phyloP scores from a whole-genome alignment of 257 asterid species.

The Verbena officinalis region DNA sequence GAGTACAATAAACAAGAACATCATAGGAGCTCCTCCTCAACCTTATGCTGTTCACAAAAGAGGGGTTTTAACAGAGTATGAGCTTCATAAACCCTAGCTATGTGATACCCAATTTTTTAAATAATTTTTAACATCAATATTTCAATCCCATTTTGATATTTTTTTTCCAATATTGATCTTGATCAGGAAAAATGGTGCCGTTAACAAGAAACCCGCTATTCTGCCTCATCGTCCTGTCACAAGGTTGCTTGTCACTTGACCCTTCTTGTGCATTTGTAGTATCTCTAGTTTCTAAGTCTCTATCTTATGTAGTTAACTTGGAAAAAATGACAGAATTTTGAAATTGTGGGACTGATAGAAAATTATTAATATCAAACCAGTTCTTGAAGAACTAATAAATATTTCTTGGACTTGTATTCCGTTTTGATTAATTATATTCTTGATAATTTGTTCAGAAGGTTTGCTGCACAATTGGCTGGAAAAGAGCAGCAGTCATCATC shows the following conservation, averaged over 20 bases:
- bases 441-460: conserved; percentile 37
- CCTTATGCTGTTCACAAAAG: conserved; percentile 68
- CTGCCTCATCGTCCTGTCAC: conserved; percentile 76
- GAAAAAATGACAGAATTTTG: too few relatives aligned
- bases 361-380: background rate
- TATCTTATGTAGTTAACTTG: background rate
- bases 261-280: background rate
- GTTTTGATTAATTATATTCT: background rate
- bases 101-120: background rate
- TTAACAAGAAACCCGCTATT: conserved; percentile 41
- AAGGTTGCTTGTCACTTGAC: conserved; percentile 51
- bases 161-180: conserved; percentile 23
- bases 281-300: conserved; percentile 1
- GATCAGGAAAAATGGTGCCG: conserved; percentile 51
- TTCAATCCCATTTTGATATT: background rate
- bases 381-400: background rate
- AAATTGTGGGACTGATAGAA: background rate
- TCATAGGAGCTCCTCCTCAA: conserved; percentile 55
- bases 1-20: conserved; percentile 64
- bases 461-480: conserved; percentile 54
- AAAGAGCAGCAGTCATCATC: conserved; percentile 35
- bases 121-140: background rate
- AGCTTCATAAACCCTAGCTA: background rate
- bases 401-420: background rate
- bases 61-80: conserved; percentile 64